These are phyloP conservation scores for Taxawa tesnikishii DNA, from an alignment of 2,329 filamentous ascomycete species.

Conservation along the genomic window DNA sequence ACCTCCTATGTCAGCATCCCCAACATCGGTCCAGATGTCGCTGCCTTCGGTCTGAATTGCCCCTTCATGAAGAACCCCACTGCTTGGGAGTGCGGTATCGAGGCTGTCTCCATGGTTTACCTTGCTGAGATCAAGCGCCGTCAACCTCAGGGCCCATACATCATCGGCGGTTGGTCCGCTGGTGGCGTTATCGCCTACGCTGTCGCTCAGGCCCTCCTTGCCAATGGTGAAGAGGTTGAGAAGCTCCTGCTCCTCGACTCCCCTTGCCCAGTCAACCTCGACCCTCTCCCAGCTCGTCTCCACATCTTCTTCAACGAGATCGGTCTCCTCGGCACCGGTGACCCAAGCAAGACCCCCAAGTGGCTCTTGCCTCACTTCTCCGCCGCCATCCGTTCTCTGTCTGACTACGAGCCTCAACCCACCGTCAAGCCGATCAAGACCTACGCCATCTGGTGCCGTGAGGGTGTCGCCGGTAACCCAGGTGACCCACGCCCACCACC, in stretches of 20 bases:
- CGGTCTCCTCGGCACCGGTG: constrained; percentile 55
- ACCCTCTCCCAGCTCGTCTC: constrained; percentile 40
- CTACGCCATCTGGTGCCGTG: constrained; percentile 58
- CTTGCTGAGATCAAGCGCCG: constrained; percentile 59
- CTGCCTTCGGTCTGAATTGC: constrained; percentile 49
- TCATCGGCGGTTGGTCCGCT: constrained; percentile 43
- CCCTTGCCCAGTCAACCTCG: constrained; percentile 39
- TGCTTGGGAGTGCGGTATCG: constrained; percentile 53
- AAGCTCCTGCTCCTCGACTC: constrained; percentile 41
- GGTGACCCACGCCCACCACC: constrained; percentile 54
- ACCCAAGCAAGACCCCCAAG: constrained; percentile 48
- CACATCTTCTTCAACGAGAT: constrained; percentile 63
- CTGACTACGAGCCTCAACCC: constrained; percentile 54
- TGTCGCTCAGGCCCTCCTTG: constrained; percentile 35
- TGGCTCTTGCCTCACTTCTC: constrained; percentile 67
- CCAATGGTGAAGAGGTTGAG: constrained; percentile 35
- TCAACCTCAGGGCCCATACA: constrained; percentile 50
- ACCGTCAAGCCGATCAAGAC: constrained; percentile 51
- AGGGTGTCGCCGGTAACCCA: constrained; percentile 58
- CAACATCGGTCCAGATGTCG: constrained; percentile 38
- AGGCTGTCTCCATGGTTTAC: constrained; percentile 53
- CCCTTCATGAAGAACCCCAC: constrained; percentile 60
- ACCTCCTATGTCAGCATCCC: constrained; percentile 55
- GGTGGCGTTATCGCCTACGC: constrained; percentile 44
- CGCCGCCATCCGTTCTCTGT: constrained; percentile 54